Conservation (phyloP, 192 early-diverging fungal genomes). For the Backusella australiensis region DNA sequence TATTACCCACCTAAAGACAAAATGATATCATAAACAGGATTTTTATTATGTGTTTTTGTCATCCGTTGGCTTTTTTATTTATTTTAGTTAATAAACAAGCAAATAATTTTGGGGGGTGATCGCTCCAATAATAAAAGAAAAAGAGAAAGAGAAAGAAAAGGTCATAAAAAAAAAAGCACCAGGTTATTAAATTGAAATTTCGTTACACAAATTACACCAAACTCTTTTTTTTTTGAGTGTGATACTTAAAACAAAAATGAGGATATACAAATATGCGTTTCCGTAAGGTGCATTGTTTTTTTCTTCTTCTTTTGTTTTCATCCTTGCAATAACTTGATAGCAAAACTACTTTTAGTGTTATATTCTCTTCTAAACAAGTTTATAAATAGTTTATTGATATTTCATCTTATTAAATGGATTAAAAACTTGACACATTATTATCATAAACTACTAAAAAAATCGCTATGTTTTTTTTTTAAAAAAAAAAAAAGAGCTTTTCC, state of each 20-base stretch:
- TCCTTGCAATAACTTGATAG: not conserved
- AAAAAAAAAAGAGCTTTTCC: not conserved
- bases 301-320: not conserved
- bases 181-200: not conserved
- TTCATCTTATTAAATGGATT: not conserved
- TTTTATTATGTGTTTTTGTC: not conserved
- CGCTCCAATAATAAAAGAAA: not conserved
- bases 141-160: not conserved
- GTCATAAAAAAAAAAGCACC: not conserved
- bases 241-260: not conserved
- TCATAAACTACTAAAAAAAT: not conserved
- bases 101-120: not conserved
- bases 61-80: not conserved
- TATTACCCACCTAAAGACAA: not conserved
- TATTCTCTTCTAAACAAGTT: not conserved
- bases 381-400: not conserved
- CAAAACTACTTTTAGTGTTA: not conserved
- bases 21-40: not conserved
- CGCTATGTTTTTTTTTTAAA: not conserved
- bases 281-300: not conserved
- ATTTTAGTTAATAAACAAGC: not conserved
- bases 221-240: not conserved
- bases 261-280: not conserved
- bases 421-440: not conserved
- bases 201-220: not conserved